A percentile compares a stretch with the other conserved stretches of the same genome.
phyloP scores from a whole-genome alignment of 2,329 filamentous ascomycete species.

The Colletotrichum gigasporum region DNA sequence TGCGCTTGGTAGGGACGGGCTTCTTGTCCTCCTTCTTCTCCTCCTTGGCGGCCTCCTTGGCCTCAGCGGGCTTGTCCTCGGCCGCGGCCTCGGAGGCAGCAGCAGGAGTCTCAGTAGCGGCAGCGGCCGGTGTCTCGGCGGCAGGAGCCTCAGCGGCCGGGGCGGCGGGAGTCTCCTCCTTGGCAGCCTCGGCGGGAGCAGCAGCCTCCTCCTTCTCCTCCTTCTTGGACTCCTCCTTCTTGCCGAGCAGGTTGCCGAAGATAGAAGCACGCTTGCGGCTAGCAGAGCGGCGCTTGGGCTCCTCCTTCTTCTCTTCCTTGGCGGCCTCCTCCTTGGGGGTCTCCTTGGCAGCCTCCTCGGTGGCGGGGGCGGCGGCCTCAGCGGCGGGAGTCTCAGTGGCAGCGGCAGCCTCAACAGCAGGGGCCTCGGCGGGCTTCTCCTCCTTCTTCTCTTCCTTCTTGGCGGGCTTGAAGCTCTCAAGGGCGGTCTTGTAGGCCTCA shows the following conservation, averaged over 20 bases:
- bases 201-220: constrained; percentile 52
- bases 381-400: constrained; percentile 41
- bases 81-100: constrained; percentile 41
- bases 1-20: constrained; percentile 61
- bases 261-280: constrained; percentile 74
- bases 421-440: constrained; percentile 52
- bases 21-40: constrained; percentile 46
- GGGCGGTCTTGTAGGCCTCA: constrained; percentile 87
- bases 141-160: constrained; percentile 42
- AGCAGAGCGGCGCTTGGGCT: constrained; percentile 69
- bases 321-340: constrained; percentile 46
- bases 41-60: constrained; percentile 51
- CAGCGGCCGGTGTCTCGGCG: constrained; percentile 48
- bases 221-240: constrained; percentile 61
- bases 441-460: constrained; percentile 55
- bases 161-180: constrained; percentile 39
- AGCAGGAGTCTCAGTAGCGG: constrained; percentile 34
- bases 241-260: constrained; percentile 66
- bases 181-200: constrained; percentile 42
- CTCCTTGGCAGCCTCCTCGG: constrained; percentile 44
- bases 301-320: constrained; percentile 60
- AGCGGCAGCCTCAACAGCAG: constrained; percentile 44
- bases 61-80: constrained; percentile 46
- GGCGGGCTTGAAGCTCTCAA: constrained; percentile 73
- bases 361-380: constrained; percentile 39